phyloP scores from a whole-genome alignment of 2,329 filamentous ascomycete genomes.

The Alternaria sp. region DNA sequence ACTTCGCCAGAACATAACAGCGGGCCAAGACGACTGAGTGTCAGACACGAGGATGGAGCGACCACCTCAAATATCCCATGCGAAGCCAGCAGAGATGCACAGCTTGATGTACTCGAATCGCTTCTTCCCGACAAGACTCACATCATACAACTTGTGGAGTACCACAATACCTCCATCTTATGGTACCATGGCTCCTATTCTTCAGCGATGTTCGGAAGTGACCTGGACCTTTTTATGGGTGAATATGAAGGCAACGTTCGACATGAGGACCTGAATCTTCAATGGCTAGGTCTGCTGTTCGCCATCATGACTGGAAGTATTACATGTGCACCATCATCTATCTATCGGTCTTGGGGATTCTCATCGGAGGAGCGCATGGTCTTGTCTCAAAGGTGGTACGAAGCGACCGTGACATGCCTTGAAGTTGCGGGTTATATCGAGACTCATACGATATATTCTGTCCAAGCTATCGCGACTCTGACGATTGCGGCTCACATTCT shows the following conservation, averaged over 20 bases:
- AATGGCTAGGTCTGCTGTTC: constrained; percentile 56
- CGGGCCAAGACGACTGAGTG: constrained; percentile 9
- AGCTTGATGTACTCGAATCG: constrained; percentile 41
- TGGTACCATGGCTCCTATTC: constrained; percentile 52
- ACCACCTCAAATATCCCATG: constrained; percentile 1
- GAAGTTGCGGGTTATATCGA: constrained; percentile 55
- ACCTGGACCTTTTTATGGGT: constrained; percentile 7
- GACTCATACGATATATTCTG: constrained; percentile 50
- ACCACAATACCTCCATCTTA: constrained; percentile 47
- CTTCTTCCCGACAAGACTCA: constrained; percentile 36
- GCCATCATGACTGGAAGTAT: constrained; percentile 53
- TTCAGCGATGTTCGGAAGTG: constrained; percentile 22
- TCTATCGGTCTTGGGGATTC: constrained; percentile 53
- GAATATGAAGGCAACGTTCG: constrained; percentile 49
- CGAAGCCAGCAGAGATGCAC: constrained; percentile 18
- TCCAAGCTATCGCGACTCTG: constrained; percentile 56
- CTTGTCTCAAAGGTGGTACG: constrained; percentile 55
- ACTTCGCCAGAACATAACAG: constrained; percentile 23
- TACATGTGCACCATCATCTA: constrained; percentile 47
- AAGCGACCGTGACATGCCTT: constrained; percentile 54
- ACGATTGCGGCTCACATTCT: constrained; percentile 59
- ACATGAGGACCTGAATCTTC: constrained; percentile 48
- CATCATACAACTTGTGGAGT: constrained; percentile 38
- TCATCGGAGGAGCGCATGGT: constrained; percentile 45
- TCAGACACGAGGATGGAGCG: constrained; percentile 2